A percentile compares a stretch with the other conserved stretches of the same genome.
Evolutionary conservation across 2,329 filamentous ascomycete species (phyloP).

Genomic region (Trichoderma simmonsii): DNA sequence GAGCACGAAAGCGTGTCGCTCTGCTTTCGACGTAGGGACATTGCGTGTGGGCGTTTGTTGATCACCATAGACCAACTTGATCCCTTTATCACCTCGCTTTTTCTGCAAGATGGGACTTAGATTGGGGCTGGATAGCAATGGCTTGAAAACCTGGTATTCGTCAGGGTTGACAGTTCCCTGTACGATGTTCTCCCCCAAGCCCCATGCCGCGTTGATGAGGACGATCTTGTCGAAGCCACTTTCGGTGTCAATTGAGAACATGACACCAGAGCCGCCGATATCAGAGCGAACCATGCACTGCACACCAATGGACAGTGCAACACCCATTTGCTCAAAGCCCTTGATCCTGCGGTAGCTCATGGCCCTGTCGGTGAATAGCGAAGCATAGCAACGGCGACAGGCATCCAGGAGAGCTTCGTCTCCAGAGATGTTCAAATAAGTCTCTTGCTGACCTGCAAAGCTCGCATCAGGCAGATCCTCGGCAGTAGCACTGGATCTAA

Average conservation of each 20-base stretch:
- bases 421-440: constrained; percentile 36
- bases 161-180: constrained; percentile 39
- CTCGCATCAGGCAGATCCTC: constrained; percentile 39
- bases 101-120: constrained; percentile 35
- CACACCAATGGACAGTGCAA: constrained; percentile 31
- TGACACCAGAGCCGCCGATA: constrained; percentile 35
- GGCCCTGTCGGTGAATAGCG: constrained; percentile 38
- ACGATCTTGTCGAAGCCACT: constrained; percentile 38
- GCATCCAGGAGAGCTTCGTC: constrained; percentile 31
- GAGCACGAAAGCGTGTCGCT: constrained; percentile 33
- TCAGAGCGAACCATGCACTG: constrained; percentile 36
- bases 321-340: constrained; percentile 28
- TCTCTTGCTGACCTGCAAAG: constrained; percentile 39
- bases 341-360: constrained; percentile 34
- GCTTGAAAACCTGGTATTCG: constrained; percentile 39
- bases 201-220: constrained; percentile 38
- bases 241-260: constrained; percentile 41
- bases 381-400: constrained; percentile 37
- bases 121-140: constrained; percentile 28
- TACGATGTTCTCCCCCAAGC: constrained; percentile 38
- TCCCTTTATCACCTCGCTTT: constrained; percentile 33
- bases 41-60: constrained; percentile 30
- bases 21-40: constrained; percentile 36
- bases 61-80: constrained; percentile 37
- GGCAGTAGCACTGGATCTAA: constrained; percentile 38